A percentile compares a stretch with the other conserved stretches of the same genome.
Evolutionary conservation across 371 early-diverging fungal genomes (phyloP).

Genomic region (Mortierella sp.): DNA sequence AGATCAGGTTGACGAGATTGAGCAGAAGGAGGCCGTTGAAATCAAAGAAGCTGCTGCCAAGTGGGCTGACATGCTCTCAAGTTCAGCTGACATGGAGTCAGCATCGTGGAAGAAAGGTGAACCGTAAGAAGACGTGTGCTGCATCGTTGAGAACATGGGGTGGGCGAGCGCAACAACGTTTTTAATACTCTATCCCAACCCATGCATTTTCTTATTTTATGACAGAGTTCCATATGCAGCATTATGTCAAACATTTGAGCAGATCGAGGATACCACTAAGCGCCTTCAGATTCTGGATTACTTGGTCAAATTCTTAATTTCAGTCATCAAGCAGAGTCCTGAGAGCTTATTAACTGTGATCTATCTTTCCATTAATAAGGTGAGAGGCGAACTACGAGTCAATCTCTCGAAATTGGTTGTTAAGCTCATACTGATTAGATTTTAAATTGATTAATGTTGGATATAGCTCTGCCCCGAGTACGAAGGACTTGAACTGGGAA

Average conservation of each 20-base stretch:
- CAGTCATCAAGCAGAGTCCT: conserved; percentile 79
- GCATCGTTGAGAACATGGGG: no score
- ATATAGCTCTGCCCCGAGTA: conserved; percentile 92
- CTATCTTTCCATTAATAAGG: conserved; percentile 95
- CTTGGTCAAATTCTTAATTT: conserved; percentile 81
- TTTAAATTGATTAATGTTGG: neutral
- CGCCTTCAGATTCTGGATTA: conserved; percentile 87
- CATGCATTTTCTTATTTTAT: neutral
- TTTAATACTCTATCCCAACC: neutral
- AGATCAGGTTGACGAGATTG: conserved; percentile 39
- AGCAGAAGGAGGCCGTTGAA: conserved; percentile 47
- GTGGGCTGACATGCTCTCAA: conserved; percentile 57
- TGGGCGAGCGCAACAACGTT: no score
- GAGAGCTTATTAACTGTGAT: conserved; percentile 81
- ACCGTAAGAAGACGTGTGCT: conserved; percentile 50
- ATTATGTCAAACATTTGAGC: conserved; percentile 90
- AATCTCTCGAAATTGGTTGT: neutral
- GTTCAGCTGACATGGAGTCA: conserved; percentile 28
- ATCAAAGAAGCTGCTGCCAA: conserved; percentile 58
- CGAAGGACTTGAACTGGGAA: conserved; percentile 96
- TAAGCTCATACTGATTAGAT: neutral
- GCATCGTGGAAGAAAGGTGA: conserved; percentile 64
- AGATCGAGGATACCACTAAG: conserved; percentile 77
- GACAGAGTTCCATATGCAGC: conserved; percentile 84
- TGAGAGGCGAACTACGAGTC: conserved; percentile 28